Conservation (phyloP, 2,329 filamentous ascomycete species). For the Xylariaceae sp. region DNA sequence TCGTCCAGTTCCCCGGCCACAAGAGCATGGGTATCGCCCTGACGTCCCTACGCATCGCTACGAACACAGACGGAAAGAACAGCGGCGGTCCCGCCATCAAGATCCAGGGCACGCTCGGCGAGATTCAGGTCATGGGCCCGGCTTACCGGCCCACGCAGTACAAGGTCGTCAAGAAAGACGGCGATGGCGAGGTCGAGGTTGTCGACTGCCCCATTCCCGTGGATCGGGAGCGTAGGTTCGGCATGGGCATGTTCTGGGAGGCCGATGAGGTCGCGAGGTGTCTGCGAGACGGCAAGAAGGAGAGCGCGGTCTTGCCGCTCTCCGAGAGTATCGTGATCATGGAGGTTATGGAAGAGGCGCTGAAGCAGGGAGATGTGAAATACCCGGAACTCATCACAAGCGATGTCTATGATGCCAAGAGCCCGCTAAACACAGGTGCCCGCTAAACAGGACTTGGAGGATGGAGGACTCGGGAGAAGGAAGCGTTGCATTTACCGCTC, state of each 20-base stretch:
- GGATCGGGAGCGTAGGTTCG: slow-evolving; percentile 59
- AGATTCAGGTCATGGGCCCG: slow-evolving; percentile 79
- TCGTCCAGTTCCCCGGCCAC: slow-evolving; percentile 75
- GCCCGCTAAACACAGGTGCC: slow-evolving; percentile 62
- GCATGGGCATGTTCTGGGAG: slow-evolving; percentile 90
- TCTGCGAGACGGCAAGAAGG: slow-evolving; percentile 76
- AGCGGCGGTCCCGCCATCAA: slow-evolving; percentile 72
- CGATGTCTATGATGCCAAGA: slow-evolving; percentile 64
- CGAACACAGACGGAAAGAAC: slow-evolving; percentile 66
- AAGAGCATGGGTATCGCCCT: slow-evolving; percentile 76
- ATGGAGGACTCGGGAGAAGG: background rate
- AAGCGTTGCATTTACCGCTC: background rate
- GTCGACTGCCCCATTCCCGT: slow-evolving; percentile 61
- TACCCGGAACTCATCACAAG: slow-evolving; percentile 65
- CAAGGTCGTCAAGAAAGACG: slow-evolving; percentile 63
- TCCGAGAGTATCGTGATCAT: slow-evolving; percentile 85
- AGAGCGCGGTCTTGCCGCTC: slow-evolving; percentile 74
- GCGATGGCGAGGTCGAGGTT: slow-evolving; percentile 55
- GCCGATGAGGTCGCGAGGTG: slow-evolving; percentile 80
- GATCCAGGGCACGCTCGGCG: slow-evolving; percentile 80
- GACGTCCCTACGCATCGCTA: slow-evolving; percentile 67
- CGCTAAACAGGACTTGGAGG: slow-evolving; percentile 15
- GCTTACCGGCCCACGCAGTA: slow-evolving; percentile 73
- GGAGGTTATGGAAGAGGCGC: slow-evolving; percentile 69
- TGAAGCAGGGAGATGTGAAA: slow-evolving; percentile 59